phyloP scores from a whole-genome alignment of 768 basidiomycete species.

The Arthromyces matolae region DNA sequence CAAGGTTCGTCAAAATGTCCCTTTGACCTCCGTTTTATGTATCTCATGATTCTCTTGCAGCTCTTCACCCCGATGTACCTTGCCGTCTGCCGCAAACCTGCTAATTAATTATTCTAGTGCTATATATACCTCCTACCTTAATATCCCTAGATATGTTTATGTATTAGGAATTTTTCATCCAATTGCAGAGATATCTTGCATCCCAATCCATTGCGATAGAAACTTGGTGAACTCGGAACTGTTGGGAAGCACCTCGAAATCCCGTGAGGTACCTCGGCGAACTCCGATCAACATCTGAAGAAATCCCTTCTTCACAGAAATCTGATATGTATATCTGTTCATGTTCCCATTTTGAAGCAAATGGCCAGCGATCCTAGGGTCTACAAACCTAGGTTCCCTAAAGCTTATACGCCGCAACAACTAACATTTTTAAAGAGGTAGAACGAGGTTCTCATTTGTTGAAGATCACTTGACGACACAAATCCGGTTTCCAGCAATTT shows the following conservation, averaged over 20 bases:
- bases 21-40: too few relatives aligned
- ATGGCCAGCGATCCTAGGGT: slow-evolving; percentile 60
- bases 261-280: slow-evolving; percentile 32
- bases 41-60: slow-evolving; percentile 31
- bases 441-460: slow-evolving; percentile 5
- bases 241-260: too few relatives aligned
- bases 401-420: slow-evolving; percentile 63
- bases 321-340: slow-evolving; percentile 11
- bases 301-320: too few relatives aligned
- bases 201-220: too few relatives aligned
- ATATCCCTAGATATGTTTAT: slow-evolving; percentile 9
- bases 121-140: slow-evolving; percentile 17
- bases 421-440: slow-evolving; percentile 54
- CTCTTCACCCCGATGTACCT: slow-evolving; percentile 89
- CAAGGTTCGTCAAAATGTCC: slow-evolving; percentile 63
- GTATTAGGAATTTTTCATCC: not conserved
- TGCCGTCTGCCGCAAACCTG: slow-evolving; percentile 57
- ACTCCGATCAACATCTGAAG: slow-evolving; percentile 20
- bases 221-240: too few relatives aligned
- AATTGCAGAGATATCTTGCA: not conserved
- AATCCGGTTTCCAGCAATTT: slow-evolving; percentile 35
- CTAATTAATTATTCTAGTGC: slow-evolving; percentile 23
- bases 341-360: slow-evolving; percentile 14
- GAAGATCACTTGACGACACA: too few relatives aligned
- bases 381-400: slow-evolving; percentile 62